Evolutionary conservation across 1,139 yeast species (phyloP), one percentile per base, ranked within the genome.

Genomic region (Hyphopichia burtonii): DNA sequence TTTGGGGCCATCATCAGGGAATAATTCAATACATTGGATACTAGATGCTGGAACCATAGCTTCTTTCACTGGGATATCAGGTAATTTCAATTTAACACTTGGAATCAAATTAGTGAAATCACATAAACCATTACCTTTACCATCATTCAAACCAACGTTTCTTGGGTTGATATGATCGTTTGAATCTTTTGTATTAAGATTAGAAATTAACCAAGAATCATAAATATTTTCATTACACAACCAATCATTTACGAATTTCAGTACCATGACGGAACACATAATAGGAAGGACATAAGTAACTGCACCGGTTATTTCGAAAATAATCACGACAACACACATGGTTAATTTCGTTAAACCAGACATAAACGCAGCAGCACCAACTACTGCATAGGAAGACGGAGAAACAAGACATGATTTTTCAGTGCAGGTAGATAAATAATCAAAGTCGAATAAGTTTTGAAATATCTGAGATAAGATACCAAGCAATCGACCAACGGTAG

Each of bases 401-500:
- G 82, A 76, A 7, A 79, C 80, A 22, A 71, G 58, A 51, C 78
- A 73, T 34, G 83, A 76, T 45, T 68, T 71, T 34, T 68, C 70
- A 1, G 80, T 74, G 51, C 83, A 79, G 9, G 78, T 74, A 11
- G 73, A 66, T 45, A 74, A 66, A 11, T 68, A 57, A 3, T 68
- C 68, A 49, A 73, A 63, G 6, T 67, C 54, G 7, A 74, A 56
- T n/a, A 62, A 56, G 12, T 58, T 55, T 55, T 82, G 87, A 19
- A 80, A 50, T 1, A 59, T 59, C 49, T 78, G 80, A 34, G 86
- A 72, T 2, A 82, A 38, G 2, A 83, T 69, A 0, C 96, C 96
- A 6, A 84, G 52, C 5, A 83, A 63, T 40, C 96, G 63, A 0
- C 95, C 95, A 9, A 77, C 64, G 1, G 83, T 64, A 0, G 87